Base-by-base conservation (phyloP, 2,329 filamentous ascomycete species). In the Pseudogymnoascus sp. region DNA sequence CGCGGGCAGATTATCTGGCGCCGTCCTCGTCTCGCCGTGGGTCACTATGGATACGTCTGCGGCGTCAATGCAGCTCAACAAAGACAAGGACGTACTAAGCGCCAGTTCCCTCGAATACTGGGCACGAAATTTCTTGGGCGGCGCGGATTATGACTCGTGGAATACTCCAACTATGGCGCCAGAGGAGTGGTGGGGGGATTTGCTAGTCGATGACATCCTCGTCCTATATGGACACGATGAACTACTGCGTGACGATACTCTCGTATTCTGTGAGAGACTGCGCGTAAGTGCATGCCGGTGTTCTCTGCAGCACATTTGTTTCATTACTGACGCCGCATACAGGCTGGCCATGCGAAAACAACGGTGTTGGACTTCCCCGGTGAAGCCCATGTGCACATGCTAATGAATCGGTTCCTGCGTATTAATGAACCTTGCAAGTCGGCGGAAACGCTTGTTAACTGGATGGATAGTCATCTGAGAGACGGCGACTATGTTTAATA, bases 21-120 rank as follows among this genome's bases (percentile, higher is more conserved):
- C 77, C 0, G 66, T 83, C 6, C 72, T 84, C 8, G 76, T 86
- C 60, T 79, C 77, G 0, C 83, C 83, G 0, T 86, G 83, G 83
- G 73, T 76, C 1, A 75, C 75, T 0, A 78, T 85, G 62, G 71
- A 74, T n/a, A 73, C 72, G 0, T 69, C 75, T 18, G 75, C 75
- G 21, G 68, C 71, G 0, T 75, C 74, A 2, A 76, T 74, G 55
- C 65, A 67, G 5, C 68, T 70, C 7, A 82, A 84, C 61, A 71
- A 72, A 2, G 71, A 75, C 19, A 79, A 77, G 48, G 82, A 85
- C 65, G 70, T 79, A 58, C 74, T 85, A 41, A 72, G 74, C 12
- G 66, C 68, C 0, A 65, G 67, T 1, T 68, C 74, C 0, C 74
- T 75, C 1, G 65, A 65, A 0, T 71, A 74, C 1, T 85, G 81